phyloP scores from a whole-genome alignment of 345 rosid genomes.

The Adansonia digitata region DNA sequence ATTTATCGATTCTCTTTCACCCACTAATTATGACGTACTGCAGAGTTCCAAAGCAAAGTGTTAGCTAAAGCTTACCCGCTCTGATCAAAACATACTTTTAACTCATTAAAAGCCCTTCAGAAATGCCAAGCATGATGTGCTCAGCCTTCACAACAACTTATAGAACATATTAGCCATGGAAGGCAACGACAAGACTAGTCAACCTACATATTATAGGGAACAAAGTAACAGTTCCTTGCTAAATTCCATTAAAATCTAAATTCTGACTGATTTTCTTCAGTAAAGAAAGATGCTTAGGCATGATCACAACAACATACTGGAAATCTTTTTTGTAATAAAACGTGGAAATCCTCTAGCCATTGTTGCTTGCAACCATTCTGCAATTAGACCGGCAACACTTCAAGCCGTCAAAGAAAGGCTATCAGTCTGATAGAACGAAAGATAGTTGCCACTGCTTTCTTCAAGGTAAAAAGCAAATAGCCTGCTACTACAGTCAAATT shows the following conservation, averaged over 20 bases:
- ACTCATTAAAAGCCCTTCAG: not conserved
- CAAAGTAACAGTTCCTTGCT: not conserved
- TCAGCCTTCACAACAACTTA: not conserved
- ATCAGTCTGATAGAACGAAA: not conserved
- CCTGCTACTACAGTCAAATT: not conserved
- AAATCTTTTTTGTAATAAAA: not conserved
- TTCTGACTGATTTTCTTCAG: not conserved
- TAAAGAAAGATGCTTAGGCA: not conserved
- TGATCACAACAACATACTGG: not conserved
- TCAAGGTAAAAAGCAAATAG: not conserved
- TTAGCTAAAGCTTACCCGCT: not conserved
- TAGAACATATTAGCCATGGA: not conserved
- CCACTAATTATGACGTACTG: not conserved
- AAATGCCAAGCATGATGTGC: no score
- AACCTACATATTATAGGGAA: not conserved
- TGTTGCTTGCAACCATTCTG: not conserved
- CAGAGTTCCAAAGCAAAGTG: not conserved
- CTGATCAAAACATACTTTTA: not conserved
- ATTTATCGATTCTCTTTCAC: not conserved
- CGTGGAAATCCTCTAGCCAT: not conserved
- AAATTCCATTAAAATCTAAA: not conserved
- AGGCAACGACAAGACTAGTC: not conserved
- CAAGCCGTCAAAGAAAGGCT: not conserved
- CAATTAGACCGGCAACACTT: not conserved
- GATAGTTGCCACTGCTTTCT: not conserved